Conservation (phyloP, 2,329 filamentous ascomycete species). For the Verticillium alfalfae region DNA sequence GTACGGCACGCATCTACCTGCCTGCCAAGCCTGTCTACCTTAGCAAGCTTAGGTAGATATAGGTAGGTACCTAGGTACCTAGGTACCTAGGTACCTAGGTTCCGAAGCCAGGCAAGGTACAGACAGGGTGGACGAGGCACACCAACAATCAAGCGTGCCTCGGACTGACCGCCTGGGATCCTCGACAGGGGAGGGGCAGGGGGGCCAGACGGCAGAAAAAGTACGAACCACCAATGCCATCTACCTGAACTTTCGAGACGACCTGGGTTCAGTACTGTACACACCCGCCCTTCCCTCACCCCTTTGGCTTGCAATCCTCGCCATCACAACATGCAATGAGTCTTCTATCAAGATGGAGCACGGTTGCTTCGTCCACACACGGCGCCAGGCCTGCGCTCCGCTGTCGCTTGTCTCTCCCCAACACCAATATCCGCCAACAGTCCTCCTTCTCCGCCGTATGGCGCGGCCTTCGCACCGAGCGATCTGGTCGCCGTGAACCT, state of each 20-base stretch:
- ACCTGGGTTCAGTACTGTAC: background rate
- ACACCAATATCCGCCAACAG: background rate
- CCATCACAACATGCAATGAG: slow-evolving; percentile 11
- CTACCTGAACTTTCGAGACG: background rate
- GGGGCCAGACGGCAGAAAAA: slow-evolving; percentile 9
- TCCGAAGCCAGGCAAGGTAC: background rate
- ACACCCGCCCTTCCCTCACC: background rate
- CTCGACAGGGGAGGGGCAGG: background rate
- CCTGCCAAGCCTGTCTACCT: too few relatives aligned
- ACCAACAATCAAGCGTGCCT: background rate
- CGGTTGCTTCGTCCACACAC: slow-evolving; percentile 2
- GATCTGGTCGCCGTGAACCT: slow-evolving; percentile 9
- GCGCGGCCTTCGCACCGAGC: slow-evolving; percentile 51
- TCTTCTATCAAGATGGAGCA: slow-evolving; percentile 6
- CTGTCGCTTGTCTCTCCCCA: background rate
- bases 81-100: background rate
- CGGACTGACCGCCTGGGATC: slow-evolving; percentile 5
- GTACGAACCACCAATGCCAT: background rate
- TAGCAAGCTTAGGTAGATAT: too few relatives aligned
- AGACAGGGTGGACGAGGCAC: background rate
- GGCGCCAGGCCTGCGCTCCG: background rate
- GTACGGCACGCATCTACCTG: too few relatives aligned
- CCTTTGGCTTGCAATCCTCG: background rate
- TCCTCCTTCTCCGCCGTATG: slow-evolving; percentile 60
- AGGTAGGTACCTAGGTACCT: too few relatives aligned